Evolutionary conservation across 768 basidiomycete species (phyloP), one percentile per base, ranked within the genome.

Genomic region (Trametes cubensis): DNA sequence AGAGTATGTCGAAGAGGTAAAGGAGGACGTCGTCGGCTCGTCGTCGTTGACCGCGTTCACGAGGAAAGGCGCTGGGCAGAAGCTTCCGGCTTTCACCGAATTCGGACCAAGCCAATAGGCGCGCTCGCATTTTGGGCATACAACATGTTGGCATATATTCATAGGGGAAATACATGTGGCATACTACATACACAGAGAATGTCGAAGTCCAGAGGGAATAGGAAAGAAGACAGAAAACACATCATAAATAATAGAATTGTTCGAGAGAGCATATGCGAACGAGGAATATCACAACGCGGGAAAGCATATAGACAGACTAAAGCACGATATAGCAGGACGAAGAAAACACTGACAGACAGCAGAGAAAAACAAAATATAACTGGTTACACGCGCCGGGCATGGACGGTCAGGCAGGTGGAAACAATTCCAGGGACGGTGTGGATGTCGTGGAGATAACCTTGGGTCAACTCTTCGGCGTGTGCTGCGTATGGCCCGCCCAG

Each of bases 391-490:
- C 67, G 58, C 26, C 69, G 67, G 18, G 81, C 81, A 73, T 82
- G 78, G 38, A 85, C 85, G 1, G 80, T 79, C 64, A 81, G 76
- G 67, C 83, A 81, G 6, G 77, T 74, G 42, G 72, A 72, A 1
- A 83, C 78, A 66, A 89, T 70, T 1, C 86, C 87, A 11, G 64
- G 70, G 11, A 80, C 76, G 6, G 61, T 71, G 55, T 73, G 68
- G 58, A 88, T 70, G 66, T 89, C 88, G 13, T 73, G 71, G 28
- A 79, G 54, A 62, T 77, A 84, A 10, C 73, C 81, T 2, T 59
- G 69, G 11, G 82, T 70, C 44, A 88, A 60, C 1, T 67, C 66
- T 13, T 74, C 71, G 14, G 84, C 73, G 11, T 55, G 34, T 20
- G 50, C 42, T 2, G 57, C 40, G 78, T 77, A 41, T 10, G 23